A percentile compares a stretch with the other conserved stretches of the same genome.
Evolutionary conservation across 2,329 filamentous ascomycete species (phyloP).

Genomic region (Helminthosporium solani): DNA sequence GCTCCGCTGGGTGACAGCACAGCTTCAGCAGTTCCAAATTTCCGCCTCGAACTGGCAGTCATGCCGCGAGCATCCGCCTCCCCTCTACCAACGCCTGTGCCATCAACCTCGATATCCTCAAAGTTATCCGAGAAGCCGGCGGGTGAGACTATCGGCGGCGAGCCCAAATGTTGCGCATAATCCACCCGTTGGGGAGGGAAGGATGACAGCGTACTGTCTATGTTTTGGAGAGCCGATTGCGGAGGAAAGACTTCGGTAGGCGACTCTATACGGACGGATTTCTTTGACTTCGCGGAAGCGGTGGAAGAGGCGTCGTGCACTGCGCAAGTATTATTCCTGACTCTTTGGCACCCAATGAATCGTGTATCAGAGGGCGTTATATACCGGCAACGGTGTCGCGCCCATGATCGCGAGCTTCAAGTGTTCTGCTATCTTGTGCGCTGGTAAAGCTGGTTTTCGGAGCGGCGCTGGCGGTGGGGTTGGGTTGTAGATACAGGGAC

Average conservation of each 20-base stretch:
- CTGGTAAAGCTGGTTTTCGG: slow-evolving; percentile 30
- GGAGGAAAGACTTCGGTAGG: slow-evolving; percentile 40
- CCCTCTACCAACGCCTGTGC: slow-evolving; percentile 24
- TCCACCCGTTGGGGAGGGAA: slow-evolving; percentile 13
- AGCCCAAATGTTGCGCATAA: slow-evolving; percentile 16
- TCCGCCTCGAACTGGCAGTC: slow-evolving; percentile 24
- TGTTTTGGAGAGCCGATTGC: slow-evolving; percentile 32
- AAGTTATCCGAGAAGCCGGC: slow-evolving; percentile 23
- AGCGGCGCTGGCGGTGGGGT: slow-evolving; percentile 14
- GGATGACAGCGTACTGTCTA: slow-evolving; percentile 15
- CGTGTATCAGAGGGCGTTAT: slow-evolving; percentile 12
- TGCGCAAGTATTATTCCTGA: slow-evolving; percentile 39
- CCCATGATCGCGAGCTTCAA: slow-evolving; percentile 16
- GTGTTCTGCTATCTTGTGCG: slow-evolving; percentile 23
- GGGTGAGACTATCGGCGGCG: slow-evolving; percentile 17
- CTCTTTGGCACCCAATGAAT: slow-evolving; percentile 17
- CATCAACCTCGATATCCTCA: slow-evolving; percentile 12
- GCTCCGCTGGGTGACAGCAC: slow-evolving; percentile 20
- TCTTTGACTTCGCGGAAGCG: slow-evolving; percentile 53
- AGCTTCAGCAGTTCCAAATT: slow-evolving; percentile 14
- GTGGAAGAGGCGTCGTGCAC: slow-evolving; percentile 26
- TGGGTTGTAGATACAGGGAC: slow-evolving; percentile 28
- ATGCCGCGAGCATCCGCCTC: slow-evolving; percentile 26
- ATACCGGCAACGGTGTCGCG: slow-evolving; percentile 35
- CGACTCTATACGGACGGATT: slow-evolving; percentile 57